These are phyloP conservation scores for Fusarium subtropicale DNA, from an alignment of 2,329 filamentous ascomycete species.

Conservation along the genomic window DNA sequence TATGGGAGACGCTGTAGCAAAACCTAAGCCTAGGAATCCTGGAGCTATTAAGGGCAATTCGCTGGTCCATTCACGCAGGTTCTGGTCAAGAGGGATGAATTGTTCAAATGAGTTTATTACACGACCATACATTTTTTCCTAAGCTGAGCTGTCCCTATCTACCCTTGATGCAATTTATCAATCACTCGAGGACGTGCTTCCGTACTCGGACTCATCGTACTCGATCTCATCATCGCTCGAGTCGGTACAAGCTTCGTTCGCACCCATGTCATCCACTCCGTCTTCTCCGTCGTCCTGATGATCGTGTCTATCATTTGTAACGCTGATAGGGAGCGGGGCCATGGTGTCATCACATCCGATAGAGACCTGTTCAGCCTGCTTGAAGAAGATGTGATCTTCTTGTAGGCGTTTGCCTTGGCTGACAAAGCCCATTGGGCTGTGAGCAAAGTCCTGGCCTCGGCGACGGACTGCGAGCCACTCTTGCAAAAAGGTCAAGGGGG, in stretches of 20 bases:
- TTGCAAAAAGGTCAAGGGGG: conserved; percentile 61
- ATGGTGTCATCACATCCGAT: background rate
- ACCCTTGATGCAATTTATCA: background rate
- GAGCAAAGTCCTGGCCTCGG: conserved; percentile 66
- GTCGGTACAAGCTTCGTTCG: conserved; percentile 40
- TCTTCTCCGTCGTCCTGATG: conserved; percentile 34
- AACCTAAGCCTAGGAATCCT: background rate
- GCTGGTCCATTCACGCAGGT: background rate
- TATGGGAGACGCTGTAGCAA: background rate
- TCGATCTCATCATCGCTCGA: conserved; percentile 40
- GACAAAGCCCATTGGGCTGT: conserved; percentile 70
- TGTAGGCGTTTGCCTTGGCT: conserved; percentile 63
- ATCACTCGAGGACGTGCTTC: conserved; percentile 12
- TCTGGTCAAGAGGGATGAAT: background rate
- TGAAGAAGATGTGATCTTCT: conserved; percentile 65
- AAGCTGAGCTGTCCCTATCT: background rate
- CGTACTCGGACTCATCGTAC: conserved; percentile 45
- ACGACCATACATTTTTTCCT: background rate
- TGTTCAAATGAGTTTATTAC: background rate
- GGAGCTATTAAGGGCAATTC: background rate
- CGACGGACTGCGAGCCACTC: conserved; percentile 68
- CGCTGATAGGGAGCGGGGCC: conserved; percentile 17
- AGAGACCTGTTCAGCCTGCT: background rate
- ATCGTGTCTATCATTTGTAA: background rate
- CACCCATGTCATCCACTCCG: conserved; percentile 46